Percentiles rank a stretch among this genome's conserved stretches.
These are phyloP conservation scores for Alternaria arbusti DNA, from an alignment of 2,329 filamentous ascomycete species.

Conservation along the genomic window DNA sequence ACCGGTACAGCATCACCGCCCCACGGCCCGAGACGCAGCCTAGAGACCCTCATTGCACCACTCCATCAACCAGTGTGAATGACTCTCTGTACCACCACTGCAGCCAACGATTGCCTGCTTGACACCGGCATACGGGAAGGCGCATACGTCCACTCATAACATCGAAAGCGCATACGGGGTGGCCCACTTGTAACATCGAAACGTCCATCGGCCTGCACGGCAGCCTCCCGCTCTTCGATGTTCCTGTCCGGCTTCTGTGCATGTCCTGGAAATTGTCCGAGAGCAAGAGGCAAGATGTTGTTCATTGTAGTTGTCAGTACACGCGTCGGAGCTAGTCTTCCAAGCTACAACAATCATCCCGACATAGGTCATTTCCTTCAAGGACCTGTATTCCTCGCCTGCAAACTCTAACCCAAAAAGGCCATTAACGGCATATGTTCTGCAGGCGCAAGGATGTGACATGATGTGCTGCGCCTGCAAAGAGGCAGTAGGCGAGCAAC, in stretches of 20 bases:
- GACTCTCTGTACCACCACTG: constrained; percentile 33
- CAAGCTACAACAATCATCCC: neutral
- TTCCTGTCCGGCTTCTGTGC: constrained; percentile 25
- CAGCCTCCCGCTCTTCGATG: constrained; percentile 11
- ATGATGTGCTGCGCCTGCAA: constrained; percentile 21
- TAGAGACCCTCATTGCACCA: constrained; percentile 26
- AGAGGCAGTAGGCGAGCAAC: constrained; percentile 23
- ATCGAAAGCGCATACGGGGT: neutral
- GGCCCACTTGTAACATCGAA: constrained; percentile 24
- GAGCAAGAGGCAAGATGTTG: neutral
- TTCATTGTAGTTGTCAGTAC: neutral
- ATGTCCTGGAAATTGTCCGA: constrained; percentile 20
- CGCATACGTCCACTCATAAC: constrained; percentile 31
- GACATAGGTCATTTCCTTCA: constrained; percentile 10
- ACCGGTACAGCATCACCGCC: constrained; percentile 14
- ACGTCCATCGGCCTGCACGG: constrained; percentile 3
- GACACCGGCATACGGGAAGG: constrained; percentile 25
- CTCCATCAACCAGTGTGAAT: constrained; percentile 20
- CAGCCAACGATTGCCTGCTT: constrained; percentile 30
- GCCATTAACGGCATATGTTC: constrained; percentile 7
- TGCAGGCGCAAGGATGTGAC: constrained; percentile 2
- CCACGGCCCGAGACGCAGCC: constrained; percentile 19
- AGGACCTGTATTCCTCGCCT: constrained; percentile 16
- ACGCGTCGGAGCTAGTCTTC: neutral
- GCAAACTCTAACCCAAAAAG: constrained; percentile 22